phyloP scores from a whole-genome alignment of 768 basidiomycete genomes.

The Nevesoporus exiguus region DNA sequence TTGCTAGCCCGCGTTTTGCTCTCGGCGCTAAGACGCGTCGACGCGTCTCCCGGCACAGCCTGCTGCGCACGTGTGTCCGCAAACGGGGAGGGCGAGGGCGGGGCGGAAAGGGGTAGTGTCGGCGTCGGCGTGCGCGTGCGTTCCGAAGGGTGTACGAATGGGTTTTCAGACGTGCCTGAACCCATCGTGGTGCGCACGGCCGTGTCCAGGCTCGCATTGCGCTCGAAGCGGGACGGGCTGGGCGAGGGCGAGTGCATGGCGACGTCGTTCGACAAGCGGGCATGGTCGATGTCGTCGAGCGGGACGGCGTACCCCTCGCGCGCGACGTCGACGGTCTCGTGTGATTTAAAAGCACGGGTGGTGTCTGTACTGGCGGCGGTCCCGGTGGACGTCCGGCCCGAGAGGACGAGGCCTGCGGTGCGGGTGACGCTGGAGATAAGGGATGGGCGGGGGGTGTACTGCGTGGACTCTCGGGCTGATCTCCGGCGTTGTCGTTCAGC shows the following conservation, averaged over 20 bases:
- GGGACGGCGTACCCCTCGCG: conserved; percentile 39
- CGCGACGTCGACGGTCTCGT: conserved; percentile 46
- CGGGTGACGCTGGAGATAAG: conserved; percentile 57
- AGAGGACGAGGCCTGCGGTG: conserved; percentile 58
- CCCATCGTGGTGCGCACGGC: background rate
- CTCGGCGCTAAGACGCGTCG: background rate
- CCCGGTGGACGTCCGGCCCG: conserved; percentile 37
- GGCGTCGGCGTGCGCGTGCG: conserved; percentile 6
- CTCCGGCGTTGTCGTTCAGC: conserved; percentile 75
- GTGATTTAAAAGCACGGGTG: conserved; percentile 45
- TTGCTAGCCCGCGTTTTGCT: background rate
- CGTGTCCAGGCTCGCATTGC: conserved; percentile 13
- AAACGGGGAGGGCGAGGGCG: conserved; percentile 30
- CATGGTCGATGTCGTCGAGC: conserved; percentile 47
- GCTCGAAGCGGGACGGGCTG: conserved; percentile 19
- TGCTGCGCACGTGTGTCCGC: conserved; percentile 33
- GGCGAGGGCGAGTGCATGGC: conserved; percentile 30
- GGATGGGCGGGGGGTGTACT: conserved; percentile 33
- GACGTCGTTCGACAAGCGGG: conserved; percentile 35
- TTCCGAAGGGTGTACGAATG: conserved; percentile 39
- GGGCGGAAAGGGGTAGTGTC: background rate
- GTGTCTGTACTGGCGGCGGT: conserved; percentile 26
- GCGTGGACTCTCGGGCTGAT: conserved; percentile 57
- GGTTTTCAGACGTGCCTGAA: conserved; percentile 34
- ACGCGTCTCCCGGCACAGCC: conserved; percentile 17